phyloP scores from a whole-genome alignment of 2,329 filamentous ascomycete genomes.

The Claviceps monticola region DNA sequence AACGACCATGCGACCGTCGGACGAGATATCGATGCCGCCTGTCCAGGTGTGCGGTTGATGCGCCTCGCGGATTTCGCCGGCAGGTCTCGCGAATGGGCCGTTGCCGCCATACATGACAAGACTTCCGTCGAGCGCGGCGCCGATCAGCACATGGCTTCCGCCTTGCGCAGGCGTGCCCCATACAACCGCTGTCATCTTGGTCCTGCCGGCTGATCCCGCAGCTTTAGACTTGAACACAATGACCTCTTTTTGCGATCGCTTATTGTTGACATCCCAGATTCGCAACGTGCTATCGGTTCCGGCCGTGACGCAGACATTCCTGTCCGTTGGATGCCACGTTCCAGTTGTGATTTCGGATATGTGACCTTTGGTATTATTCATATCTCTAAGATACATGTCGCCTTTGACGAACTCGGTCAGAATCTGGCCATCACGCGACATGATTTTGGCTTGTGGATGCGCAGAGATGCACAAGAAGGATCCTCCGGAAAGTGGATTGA shows the following conservation, averaged over 20 bases:
- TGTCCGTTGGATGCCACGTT: slow-evolving; percentile 80
- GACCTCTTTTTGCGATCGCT: slow-evolving; percentile 79
- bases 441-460: slow-evolving; percentile 77
- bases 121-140: slow-evolving; percentile 76
- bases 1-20: slow-evolving; percentile 79
- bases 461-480: slow-evolving; percentile 79
- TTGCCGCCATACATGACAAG: slow-evolving; percentile 86
- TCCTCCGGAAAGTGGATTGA: slow-evolving; percentile 68
- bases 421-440: slow-evolving; percentile 78
- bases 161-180: slow-evolving; percentile 71
- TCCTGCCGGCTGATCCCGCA: slow-evolving; percentile 77
- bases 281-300: slow-evolving; percentile 90
- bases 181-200: slow-evolving; percentile 82
- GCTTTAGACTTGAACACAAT: slow-evolving; percentile 90
- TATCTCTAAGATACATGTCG: slow-evolving; percentile 95
- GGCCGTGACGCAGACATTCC: slow-evolving; percentile 75
- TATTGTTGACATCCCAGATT: slow-evolving; percentile 94
- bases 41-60: slow-evolving; percentile 81
- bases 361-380: slow-evolving; percentile 96
- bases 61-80: slow-evolving; percentile 71
- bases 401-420: slow-evolving; percentile 87
- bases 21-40: slow-evolving; percentile 77
- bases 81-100: slow-evolving; percentile 69
- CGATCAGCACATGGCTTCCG: slow-evolving; percentile 64
- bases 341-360: slow-evolving; percentile 82